A percentile compares a stretch with the other conserved stretches of the same genome.
Evolutionary conservation across 169 alveolate genomes (phyloP).

Genomic region (Cryptosporidium sp.): DNA sequence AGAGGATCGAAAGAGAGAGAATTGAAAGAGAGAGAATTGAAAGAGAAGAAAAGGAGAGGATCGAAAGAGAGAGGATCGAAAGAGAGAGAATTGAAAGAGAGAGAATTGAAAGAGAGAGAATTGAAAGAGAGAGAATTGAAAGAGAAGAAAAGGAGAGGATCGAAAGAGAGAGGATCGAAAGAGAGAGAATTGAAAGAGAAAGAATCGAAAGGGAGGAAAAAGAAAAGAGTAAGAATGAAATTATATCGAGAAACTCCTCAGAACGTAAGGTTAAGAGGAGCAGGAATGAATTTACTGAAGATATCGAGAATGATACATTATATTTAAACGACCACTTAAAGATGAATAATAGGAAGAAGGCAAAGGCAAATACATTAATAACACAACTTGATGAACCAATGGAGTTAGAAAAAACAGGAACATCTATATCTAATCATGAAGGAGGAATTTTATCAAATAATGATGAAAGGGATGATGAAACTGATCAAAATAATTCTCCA

Average conservation of each 20-base stretch:
- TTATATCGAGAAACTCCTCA: neutral
- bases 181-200: neutral
- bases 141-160: constrained; percentile 14
- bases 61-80: constrained; percentile 3
- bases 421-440: neutral
- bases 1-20: neutral
- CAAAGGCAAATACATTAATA: constrained; percentile 1
- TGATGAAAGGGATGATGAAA: neutral
- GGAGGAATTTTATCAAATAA: neutral
- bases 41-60: constrained; percentile 23
- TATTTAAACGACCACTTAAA: constrained; percentile 13
- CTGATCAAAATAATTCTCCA: constrained; percentile 28
- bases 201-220: neutral
- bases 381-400: neutral
- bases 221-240: neutral
- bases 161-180: neutral
- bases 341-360: constrained; percentile 23
- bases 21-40: constrained; percentile 24
- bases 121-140: constrained; percentile 10
- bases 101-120: neutral
- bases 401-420: constrained; percentile 12
- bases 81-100: neutral
- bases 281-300: constrained; percentile 4
- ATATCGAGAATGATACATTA: constrained; percentile 6
- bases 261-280: constrained; percentile 4